Evolutionary conservation across 1,284 basidiomycete genomes (phyloP).

Genomic region (Microbotryum saponariae): DNA sequence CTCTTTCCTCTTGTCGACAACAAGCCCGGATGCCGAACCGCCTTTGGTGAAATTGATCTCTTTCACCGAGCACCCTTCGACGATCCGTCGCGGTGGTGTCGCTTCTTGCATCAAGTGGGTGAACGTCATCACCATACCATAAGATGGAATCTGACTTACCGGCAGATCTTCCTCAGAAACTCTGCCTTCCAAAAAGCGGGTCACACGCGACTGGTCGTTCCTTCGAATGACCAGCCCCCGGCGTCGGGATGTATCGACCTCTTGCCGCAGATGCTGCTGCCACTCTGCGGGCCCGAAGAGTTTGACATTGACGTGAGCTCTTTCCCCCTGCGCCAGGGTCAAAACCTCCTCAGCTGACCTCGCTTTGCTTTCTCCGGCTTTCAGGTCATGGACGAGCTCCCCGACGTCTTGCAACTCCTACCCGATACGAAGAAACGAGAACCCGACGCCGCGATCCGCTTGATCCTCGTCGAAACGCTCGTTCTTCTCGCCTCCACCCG

Average conservation of each 20-base stretch:
- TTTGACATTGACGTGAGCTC: conserved; percentile 68
- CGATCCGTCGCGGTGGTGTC: conserved; percentile 75
- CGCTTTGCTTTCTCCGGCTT: conserved; percentile 1
- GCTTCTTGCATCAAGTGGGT: conserved; percentile 74
- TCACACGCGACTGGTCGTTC: conserved; percentile 59
- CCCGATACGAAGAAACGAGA: conserved; percentile 79
- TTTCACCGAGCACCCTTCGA: conserved; percentile 81
- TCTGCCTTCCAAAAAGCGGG: conserved; percentile 62
- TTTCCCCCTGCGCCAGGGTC: not conserved
- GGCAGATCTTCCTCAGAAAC: conserved; percentile 50
- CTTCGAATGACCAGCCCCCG: conserved; percentile 46
- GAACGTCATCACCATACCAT: conserved; percentile 15
- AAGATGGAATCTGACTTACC: not conserved
- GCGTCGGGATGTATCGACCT: conserved; percentile 53
- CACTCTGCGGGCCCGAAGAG: conserved; percentile 90
- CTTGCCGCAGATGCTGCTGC: conserved; percentile 74
- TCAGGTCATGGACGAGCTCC: conserved; percentile 83
- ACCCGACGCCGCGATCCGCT: conserved; percentile 64
- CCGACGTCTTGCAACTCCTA: conserved; percentile 76
- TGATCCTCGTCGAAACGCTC: conserved; percentile 81
- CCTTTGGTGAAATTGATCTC: conserved; percentile 70
- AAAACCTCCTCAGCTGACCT: not conserved
- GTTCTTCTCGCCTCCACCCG: conserved; percentile 80
- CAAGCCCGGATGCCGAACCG: conserved; percentile 53
- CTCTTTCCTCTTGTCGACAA: conserved; percentile 58